Base-by-base conservation (phyloP, 1,284 basidiomycete genomes). In the Ceratobasidium sp. region DNA sequence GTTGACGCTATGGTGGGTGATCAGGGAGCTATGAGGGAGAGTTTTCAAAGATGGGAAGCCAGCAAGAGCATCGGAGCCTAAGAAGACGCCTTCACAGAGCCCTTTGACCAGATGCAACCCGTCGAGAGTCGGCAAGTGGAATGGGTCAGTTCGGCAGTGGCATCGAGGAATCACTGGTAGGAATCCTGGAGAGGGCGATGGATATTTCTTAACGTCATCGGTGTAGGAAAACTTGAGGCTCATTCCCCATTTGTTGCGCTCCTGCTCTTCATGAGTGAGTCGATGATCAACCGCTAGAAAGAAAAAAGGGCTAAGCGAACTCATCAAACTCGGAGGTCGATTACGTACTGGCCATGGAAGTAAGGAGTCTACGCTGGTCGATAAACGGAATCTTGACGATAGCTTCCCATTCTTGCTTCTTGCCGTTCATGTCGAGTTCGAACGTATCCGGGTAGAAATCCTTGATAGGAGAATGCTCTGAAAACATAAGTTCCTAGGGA, bases 361-460 rank as follows among this genome's bases (percentile, higher is more conserved):
- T 83, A 32, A 98, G 80, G 17, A 99, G 79, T 56, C 93, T 84
- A 17, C 82, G 76, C 79, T 97, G 89, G 56, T 98, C 89, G 72
- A 99, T 99, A 79, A 99, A 99, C 0, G 97, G 97, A 74, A 99
- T 98, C 81, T 99, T 98, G 70, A 99, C 94, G 70, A 99, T 87
- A 0, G 96, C 96, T 78, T 99, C 97, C 97, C 97, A 99, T 38
- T 98, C 96, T 75, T 91, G 89, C 78, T 96, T 99, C 85, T 99
- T 99, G 56, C 97, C 97, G 76, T 99, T 99, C 76, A 98, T 80
- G 80, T 99, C 97, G 73, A 87, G 88, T 73, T 94, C 94, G 74
- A 98, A 99, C 64, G 93, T 87, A 15, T 82, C 74, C 0, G 97
- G 97, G 78, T 99, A 99, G 81, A 99, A 99, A 77, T 97, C 93